These are phyloP conservation scores for Thielaviopsis cerberus DNA, from an alignment of 2,329 filamentous ascomycete species.

Conservation along the genomic window DNA sequence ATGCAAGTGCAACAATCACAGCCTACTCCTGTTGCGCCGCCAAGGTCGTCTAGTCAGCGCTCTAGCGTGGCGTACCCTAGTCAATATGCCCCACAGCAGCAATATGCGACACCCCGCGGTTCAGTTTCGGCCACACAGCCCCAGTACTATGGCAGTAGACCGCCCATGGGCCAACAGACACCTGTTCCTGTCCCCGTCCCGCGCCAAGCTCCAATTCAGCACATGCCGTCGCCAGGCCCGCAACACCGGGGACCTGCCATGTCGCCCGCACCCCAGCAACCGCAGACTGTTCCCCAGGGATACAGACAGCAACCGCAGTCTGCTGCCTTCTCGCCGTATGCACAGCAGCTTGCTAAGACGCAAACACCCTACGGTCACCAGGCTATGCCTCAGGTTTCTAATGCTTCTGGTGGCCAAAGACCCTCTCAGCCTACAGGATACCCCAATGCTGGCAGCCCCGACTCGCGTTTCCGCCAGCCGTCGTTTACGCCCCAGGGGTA, in stretches of 20 bases:
- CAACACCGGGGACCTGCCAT: constrained; percentile 16
- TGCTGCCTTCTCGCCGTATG: constrained; percentile 28
- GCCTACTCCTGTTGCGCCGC: constrained; percentile 1
- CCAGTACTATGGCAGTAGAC: constrained; percentile 9
- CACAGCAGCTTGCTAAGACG: constrained; percentile 32
- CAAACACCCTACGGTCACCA: constrained; percentile 34
- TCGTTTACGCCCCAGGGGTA: constrained; percentile 20
- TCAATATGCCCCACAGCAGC: constrained; percentile 19
- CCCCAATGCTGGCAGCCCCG: constrained; percentile 24
- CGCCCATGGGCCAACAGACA: constrained; percentile 6
- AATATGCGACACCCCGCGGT: constrained; percentile 3
- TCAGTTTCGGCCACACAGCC: constrained; percentile 5
- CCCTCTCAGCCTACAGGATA: constrained; percentile 16
- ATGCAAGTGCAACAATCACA: constrained; percentile 19
- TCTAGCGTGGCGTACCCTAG: constrained; percentile 23
- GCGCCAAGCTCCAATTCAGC: constrained; percentile 6
- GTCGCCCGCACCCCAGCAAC: constrained; percentile 17
- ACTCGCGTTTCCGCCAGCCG: constrained; percentile 23
- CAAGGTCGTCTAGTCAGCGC: constrained; percentile 2
- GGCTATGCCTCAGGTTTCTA: constrained; percentile 28
- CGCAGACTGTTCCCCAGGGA: constrained; percentile 19
- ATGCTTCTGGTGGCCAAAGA: constrained; percentile 1
- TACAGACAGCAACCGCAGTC: constrained; percentile 14
- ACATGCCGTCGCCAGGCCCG: constrained; percentile 9
- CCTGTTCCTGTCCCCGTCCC: constrained; percentile 12